A percentile compares a stretch with the other conserved stretches of the same genome.
These are phyloP conservation scores for Dendrobium huoshanense DNA, from an alignment of 106 monocot genomes.

Conservation along the genomic window DNA sequence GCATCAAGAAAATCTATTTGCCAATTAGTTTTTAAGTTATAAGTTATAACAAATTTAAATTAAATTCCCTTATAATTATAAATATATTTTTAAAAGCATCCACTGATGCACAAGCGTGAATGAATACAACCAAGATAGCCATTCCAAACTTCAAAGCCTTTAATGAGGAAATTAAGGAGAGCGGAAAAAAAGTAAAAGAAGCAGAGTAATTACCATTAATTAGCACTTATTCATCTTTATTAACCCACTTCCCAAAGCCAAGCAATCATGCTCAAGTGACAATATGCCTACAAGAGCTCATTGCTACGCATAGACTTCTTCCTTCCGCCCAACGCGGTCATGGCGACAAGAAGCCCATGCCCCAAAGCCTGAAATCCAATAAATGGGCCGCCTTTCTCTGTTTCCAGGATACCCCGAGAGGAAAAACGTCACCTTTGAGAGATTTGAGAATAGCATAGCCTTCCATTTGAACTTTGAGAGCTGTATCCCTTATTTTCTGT, in stretches of 20 bases:
- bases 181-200: background rate
- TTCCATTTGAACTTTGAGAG: background rate
- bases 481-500: background rate
- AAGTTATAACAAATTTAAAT: too few species aligned
- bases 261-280: background rate
- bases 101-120: background rate
- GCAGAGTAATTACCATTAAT: background rate
- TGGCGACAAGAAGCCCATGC: background rate
- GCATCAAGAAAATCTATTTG: background rate
- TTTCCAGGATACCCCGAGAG: background rate
- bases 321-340: background rate
- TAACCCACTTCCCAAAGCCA: background rate
- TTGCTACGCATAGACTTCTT: background rate
- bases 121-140: background rate
- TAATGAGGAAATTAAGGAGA: background rate
- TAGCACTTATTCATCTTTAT: background rate
- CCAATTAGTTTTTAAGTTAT: too few species aligned
- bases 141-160: background rate
- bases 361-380: background rate
- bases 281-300: background rate
- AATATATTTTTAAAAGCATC: too few species aligned
- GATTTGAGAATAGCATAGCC: background rate
- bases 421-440: background rate
- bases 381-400: constrained; percentile 2
- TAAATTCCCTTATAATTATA: too few species aligned